phyloP scores from a whole-genome alignment of 768 basidiomycete species.

The Pulveroboletus sp. region DNA sequence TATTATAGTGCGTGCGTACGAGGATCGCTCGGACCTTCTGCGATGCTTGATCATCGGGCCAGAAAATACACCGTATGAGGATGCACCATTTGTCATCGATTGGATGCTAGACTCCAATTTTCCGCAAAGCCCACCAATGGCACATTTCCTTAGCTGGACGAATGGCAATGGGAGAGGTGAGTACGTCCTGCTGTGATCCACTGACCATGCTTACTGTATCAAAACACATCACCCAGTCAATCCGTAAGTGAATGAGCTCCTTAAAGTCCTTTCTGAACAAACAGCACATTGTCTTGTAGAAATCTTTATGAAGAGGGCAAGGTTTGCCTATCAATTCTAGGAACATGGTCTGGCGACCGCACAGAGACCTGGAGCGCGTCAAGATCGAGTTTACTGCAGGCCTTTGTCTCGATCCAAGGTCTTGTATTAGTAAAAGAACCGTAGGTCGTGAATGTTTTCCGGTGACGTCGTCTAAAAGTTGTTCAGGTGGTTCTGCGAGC shows the following conservation, averaged over 20 bases:
- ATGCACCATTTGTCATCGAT: slow-evolving; percentile 93
- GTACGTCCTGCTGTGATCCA: slow-evolving; percentile 1
- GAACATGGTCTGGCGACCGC: slow-evolving; percentile 88
- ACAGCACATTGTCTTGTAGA: slow-evolving; percentile 31
- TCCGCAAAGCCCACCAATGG: slow-evolving; percentile 76
- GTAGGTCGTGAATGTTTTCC: slow-evolving; percentile 41
- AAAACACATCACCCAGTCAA: slow-evolving; percentile 42
- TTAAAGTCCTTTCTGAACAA: background rate
- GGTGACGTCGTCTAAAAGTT: slow-evolving; percentile 2
- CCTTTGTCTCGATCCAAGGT: slow-evolving; percentile 91
- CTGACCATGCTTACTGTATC: background rate
- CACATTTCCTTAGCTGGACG: slow-evolving; percentile 92
- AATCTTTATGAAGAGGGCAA: slow-evolving; percentile 96
- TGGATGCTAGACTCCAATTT: slow-evolving; percentile 86
- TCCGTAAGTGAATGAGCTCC: slow-evolving; percentile 48
- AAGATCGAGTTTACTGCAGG: slow-evolving; percentile 84
- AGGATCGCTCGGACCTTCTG: slow-evolving; percentile 83
- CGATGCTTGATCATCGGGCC: slow-evolving; percentile 89
- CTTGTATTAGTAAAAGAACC: slow-evolving; percentile 90
- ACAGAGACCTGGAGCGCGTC: slow-evolving; percentile 84
- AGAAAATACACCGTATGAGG: slow-evolving; percentile 91
- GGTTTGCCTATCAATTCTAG: slow-evolving; percentile 86
- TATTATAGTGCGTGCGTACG: slow-evolving; percentile 86
- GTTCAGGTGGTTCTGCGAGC: slow-evolving; percentile 82
- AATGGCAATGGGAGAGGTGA: slow-evolving; percentile 80